These are phyloP conservation scores for Bretziella fagacearum DNA, from an alignment of 2,329 filamentous ascomycete species.

Conservation along the genomic window DNA sequence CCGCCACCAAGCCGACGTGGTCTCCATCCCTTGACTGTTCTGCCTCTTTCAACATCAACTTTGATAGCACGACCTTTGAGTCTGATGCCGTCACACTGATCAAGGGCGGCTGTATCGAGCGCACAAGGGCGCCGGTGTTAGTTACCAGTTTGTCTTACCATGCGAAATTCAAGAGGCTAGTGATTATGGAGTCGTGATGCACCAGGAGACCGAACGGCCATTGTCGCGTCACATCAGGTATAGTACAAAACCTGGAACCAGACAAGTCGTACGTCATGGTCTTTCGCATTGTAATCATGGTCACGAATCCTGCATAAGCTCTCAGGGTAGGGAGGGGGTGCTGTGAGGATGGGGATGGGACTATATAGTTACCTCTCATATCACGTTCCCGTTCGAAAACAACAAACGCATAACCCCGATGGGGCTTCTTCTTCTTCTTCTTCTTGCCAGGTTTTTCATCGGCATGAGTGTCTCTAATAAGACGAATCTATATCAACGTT, in stretches of 20 bases:
- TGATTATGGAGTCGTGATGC: not conserved
- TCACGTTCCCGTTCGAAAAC: constrained; percentile 95
- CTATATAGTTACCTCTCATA: constrained; percentile 85
- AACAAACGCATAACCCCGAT: constrained; percentile 88
- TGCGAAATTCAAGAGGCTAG: constrained; percentile 14
- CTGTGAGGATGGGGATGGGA: constrained; percentile 23
- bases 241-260: constrained; percentile 1
- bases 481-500: constrained; percentile 49
- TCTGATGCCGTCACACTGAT: constrained; percentile 64
- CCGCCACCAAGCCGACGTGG: constrained; percentile 83
- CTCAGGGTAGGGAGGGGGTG: constrained; percentile 22
- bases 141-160: constrained; percentile 40
- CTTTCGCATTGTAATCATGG: not conserved
- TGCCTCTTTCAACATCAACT: constrained; percentile 89
- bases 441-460: constrained; percentile 50
- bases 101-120: constrained; percentile 74
- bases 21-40: constrained; percentile 86
- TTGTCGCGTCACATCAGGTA: not conserved
- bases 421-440: constrained; percentile 53
- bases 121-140: constrained; percentile 47
- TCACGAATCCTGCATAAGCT: constrained; percentile 13
- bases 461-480: constrained; percentile 61
- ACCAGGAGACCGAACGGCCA: no score
- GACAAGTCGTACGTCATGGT: not conserved
- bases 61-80: constrained; percentile 87